phyloP scores from a whole-genome alignment of 495 filamentous ascomycete species.

The Podospora australis region DNA sequence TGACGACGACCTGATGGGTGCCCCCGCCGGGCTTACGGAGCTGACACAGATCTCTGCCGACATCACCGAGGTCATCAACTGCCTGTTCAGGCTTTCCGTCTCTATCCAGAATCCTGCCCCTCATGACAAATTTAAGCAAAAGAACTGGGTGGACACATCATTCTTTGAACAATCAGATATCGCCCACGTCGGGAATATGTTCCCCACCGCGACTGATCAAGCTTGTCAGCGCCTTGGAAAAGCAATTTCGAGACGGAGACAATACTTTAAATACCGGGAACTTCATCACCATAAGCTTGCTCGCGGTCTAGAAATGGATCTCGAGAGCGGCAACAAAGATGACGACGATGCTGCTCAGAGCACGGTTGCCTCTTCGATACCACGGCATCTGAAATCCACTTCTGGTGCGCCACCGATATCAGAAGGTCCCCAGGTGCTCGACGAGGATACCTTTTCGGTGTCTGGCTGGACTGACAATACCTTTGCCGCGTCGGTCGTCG shows the following conservation, averaged over 20 bases:
- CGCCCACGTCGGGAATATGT: constrained; percentile 9
- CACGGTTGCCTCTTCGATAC: neutral
- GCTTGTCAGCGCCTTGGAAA: constrained; percentile 32
- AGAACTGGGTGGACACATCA: neutral
- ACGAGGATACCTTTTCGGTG: neutral
- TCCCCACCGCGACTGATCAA: neutral
- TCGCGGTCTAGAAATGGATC: neutral
- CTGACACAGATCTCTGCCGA: constrained; percentile 5
- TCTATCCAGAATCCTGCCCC: constrained; percentile 16
- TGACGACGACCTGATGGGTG: neutral
- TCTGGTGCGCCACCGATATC: too few species aligned
- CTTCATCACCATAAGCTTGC: constrained; percentile 32
- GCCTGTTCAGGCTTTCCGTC: constrained; percentile 7
- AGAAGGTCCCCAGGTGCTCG: too few species aligned
- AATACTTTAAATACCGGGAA: constrained; percentile 36
- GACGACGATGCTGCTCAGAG: neutral
- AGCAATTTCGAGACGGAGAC: constrained; percentile 32
- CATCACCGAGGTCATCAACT: constrained; percentile 3
- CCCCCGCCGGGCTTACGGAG: neutral
- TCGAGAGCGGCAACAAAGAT: neutral
- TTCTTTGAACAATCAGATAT: neutral
- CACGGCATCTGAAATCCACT: neutral
- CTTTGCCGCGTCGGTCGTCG: neutral
- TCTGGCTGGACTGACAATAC: neutral
- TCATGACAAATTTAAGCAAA: constrained; percentile 3